Conservation (phyloP, 2,329 filamentous ascomycete genomes). For the Pseudogymnoascus sp. region DNA sequence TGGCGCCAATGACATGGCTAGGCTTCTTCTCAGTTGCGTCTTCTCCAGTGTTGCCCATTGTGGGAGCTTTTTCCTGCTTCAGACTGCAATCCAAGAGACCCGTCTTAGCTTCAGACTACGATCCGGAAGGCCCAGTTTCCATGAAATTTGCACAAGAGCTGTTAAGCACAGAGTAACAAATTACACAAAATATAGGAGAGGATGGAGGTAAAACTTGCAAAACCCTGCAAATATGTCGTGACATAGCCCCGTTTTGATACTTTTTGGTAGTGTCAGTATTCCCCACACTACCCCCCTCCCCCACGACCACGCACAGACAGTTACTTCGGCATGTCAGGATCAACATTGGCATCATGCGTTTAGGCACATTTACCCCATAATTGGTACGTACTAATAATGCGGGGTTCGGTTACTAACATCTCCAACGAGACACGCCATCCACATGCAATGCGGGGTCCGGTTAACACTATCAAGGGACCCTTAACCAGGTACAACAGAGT, state of each 20-base stretch:
- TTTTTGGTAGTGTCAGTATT: not conserved
- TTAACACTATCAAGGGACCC: not conserved
- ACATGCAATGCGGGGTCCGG: slow-evolving; percentile 2
- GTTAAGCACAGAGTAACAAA: not conserved
- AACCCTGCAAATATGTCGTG: not conserved
- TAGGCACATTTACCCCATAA: not conserved
- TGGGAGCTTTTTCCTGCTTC: not conserved
- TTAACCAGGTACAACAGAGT: not conserved
- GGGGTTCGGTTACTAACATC: not conserved
- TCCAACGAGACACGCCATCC: not conserved
- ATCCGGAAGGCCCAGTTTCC: not conserved
- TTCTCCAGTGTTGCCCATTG: not conserved
- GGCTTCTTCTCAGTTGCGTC: not conserved
- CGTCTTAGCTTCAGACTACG: not conserved
- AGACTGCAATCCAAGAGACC: not conserved
- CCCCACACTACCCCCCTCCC: not conserved
- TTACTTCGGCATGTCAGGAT: not conserved
- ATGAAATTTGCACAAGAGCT: slow-evolving; percentile 8
- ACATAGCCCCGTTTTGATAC: slow-evolving; percentile 7
- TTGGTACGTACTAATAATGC: not conserved
- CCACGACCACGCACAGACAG: not conserved
- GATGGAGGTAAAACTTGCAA: not conserved
- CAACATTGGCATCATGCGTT: not conserved
- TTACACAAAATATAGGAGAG: slow-evolving; percentile 5
- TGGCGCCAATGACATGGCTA: not conserved